phyloP scores from a whole-genome alignment of 2,329 filamentous ascomycete species.

The Nigrospora osmanthi region DNA sequence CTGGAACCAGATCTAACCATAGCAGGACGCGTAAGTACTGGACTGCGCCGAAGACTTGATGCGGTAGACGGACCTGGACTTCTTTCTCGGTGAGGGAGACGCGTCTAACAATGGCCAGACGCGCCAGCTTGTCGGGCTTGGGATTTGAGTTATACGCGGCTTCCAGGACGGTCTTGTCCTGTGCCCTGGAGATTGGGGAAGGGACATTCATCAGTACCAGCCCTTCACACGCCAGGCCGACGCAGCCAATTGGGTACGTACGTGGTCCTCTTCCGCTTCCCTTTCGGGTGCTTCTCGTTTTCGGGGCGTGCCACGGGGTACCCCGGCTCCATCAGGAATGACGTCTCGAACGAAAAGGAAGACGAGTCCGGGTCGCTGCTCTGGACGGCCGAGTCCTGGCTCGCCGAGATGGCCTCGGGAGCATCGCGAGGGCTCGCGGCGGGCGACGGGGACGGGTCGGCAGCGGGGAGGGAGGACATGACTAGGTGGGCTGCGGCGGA shows the following conservation, averaged over 20 bases:
- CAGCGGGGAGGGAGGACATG: conserved; percentile 4
- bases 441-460: conserved; percentile 4
- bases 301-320: conserved; percentile 18
- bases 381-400: conserved; percentile 16
- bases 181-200: conserved; percentile 47
- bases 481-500: neutral
- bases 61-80: conserved; percentile 66
- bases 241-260: conserved; percentile 30
- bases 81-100: conserved; percentile 92
- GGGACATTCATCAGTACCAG: conserved; percentile 10
- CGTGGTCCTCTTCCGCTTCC: conserved; percentile 57
- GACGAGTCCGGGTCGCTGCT: conserved; percentile 18
- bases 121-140: conserved; percentile 85
- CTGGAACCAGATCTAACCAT: conserved; percentile 89
- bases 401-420: neutral
- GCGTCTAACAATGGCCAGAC: conserved; percentile 74
- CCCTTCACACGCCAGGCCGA: neutral
- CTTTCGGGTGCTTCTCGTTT: conserved; percentile 43
- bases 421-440: neutral
- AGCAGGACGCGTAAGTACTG: conserved; percentile 4
- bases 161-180: conserved; percentile 85
- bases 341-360: conserved; percentile 23
- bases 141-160: conserved; percentile 76
- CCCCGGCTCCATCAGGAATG: conserved; percentile 21
- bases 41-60: neutral